A percentile compares a stretch with the other conserved stretches of the same genome.
These are phyloP conservation scores for Aspergillus carbonarius DNA, from an alignment of 2,329 filamentous ascomycete species.

Conservation along the genomic window DNA sequence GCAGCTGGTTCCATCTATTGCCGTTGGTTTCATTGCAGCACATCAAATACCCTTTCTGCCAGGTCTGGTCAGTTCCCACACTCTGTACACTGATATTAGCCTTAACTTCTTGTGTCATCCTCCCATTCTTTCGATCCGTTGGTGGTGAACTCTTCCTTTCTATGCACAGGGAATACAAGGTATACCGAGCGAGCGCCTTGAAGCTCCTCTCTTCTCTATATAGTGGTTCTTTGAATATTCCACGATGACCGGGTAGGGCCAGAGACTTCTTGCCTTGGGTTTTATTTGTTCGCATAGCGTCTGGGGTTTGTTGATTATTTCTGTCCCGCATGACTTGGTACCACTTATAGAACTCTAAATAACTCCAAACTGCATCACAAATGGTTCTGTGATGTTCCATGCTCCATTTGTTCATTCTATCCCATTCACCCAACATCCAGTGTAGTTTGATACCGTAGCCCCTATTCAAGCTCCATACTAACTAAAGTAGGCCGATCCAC, in stretches of 20 bases:
- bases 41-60: conserved; percentile 34
- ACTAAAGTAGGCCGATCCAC: not conserved
- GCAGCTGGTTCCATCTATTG: conserved; percentile 22
- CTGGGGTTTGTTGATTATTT: conserved; percentile 32
- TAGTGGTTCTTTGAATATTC: conserved; percentile 16
- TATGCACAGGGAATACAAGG: conserved; percentile 9
- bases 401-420: not conserved
- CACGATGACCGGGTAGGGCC: conserved; percentile 14
- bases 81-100: conserved; percentile 29
- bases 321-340: conserved; percentile 10
- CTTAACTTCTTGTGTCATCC: conserved; percentile 5
- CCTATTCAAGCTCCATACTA: not conserved
- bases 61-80: conserved; percentile 24
- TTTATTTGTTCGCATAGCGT: conserved; percentile 41
- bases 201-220: conserved; percentile 18
- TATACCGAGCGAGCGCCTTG: conserved; percentile 4
- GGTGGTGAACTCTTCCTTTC: not conserved
- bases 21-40: conserved; percentile 27
- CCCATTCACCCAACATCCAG: not conserved
- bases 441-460: not conserved
- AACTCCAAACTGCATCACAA: not conserved
- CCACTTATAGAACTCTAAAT: conserved; percentile 5
- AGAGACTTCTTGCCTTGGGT: conserved; percentile 21
- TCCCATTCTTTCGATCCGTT: not conserved
- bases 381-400: not conserved